A percentile compares a stretch with the other conserved stretches of the same genome.
Evolutionary conservation across 2,329 filamentous ascomycete species (phyloP).

Genomic region (Colletotrichum nymphaeae): DNA sequence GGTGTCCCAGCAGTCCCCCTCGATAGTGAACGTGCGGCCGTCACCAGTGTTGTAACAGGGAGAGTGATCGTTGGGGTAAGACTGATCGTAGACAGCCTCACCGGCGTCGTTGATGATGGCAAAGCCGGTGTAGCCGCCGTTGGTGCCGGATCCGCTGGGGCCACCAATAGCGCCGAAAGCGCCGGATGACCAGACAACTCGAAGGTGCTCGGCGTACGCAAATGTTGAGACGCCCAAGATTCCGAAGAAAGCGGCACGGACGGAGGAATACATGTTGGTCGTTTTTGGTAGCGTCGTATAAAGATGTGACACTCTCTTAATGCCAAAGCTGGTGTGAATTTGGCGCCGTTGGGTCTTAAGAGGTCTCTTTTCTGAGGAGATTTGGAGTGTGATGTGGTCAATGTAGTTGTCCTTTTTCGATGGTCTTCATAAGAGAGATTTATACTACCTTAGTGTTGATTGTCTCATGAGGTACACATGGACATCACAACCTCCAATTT

Average conservation of each 20-base stretch:
- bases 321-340: neutral
- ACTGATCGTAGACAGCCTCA: slow-evolving; percentile 13
- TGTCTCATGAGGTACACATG: neutral
- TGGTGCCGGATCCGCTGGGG: neutral
- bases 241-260: neutral
- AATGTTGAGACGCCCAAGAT: neutral
- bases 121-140: slow-evolving; percentile 7
- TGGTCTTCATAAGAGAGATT: neutral
- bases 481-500: neutral
- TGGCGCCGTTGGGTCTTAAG: too few relatives aligned
- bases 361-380: neutral
- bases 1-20: slow-evolving; percentile 13
- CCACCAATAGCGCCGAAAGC: slow-evolving; percentile 1
- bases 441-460: neutral
- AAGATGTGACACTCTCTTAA: neutral
- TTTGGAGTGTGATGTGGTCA: neutral
- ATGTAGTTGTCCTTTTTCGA: neutral
- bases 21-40: slow-evolving; percentile 19
- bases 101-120: slow-evolving; percentile 16
- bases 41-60: slow-evolving; percentile 18
- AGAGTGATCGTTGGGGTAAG: slow-evolving; percentile 3
- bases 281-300: neutral
- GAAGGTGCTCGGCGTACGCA: slow-evolving; percentile 8
- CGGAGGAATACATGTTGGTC: neutral
- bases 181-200: slow-evolving; percentile 13